These are phyloP conservation scores for Phalaenopsis aphrodite DNA, from an alignment of 106 monocot genomes.

Conservation along the genomic window DNA sequence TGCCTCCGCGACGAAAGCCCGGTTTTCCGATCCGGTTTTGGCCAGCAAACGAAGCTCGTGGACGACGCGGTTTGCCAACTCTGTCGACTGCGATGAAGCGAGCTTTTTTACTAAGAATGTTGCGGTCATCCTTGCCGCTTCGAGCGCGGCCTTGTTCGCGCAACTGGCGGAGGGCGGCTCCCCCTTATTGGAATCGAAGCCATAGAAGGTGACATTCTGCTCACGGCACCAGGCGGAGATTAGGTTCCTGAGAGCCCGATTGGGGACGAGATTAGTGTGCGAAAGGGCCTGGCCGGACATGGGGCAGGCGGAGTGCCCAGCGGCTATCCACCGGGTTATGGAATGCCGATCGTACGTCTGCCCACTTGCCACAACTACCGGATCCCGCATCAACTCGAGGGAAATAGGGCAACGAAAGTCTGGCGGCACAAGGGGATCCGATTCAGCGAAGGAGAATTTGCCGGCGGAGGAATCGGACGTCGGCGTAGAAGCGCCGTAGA, in stretches of 20 bases:
- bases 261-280: constrained; percentile 44
- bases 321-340: constrained; percentile 49
- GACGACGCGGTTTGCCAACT: constrained; percentile 48
- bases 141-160: constrained; percentile 52
- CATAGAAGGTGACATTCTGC: constrained; percentile 37
- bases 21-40: constrained; percentile 35
- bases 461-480: neutral
- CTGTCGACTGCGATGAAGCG: constrained; percentile 11
- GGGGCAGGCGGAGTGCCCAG: constrained; percentile 70
- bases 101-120: constrained; percentile 52
- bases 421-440: constrained; percentile 26
- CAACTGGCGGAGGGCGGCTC: neutral
- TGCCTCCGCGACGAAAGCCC: constrained; percentile 52
- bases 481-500: constrained; percentile 9
- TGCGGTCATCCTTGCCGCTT: constrained; percentile 68
- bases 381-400: constrained; percentile 79
- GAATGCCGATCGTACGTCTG: constrained; percentile 82
- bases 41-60: constrained; percentile 59
- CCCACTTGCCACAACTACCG: constrained; percentile 68
- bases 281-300: constrained; percentile 58
- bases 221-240: constrained; percentile 61
- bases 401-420: constrained; percentile 85
- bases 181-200: neutral
- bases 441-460: constrained; percentile 6
- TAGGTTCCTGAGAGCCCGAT: constrained; percentile 44